Evolutionary conservation across 2,329 filamentous ascomycete genomes (phyloP).

Genomic region (Colletotrichum lindemuthianum): DNA sequence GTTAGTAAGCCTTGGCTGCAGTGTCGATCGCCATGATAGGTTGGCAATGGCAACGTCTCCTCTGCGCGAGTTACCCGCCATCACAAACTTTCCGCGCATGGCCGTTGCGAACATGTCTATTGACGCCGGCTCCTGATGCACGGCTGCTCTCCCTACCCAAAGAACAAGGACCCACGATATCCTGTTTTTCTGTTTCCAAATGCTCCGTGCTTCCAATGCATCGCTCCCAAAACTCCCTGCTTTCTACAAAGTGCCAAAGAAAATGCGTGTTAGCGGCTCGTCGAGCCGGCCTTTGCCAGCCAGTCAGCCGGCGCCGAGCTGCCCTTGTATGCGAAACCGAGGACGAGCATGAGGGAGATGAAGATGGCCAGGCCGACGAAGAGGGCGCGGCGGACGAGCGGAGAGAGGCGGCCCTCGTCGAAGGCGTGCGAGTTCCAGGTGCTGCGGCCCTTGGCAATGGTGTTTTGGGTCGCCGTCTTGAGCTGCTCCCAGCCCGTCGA

Average conservation of each 20-base stretch:
- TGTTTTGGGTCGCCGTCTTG: conserved; percentile 32
- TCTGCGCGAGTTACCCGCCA: too few species aligned
- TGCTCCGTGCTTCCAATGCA: conserved; percentile 13
- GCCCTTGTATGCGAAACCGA: conserved; percentile 36
- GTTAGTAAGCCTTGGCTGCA: conserved; percentile 32
- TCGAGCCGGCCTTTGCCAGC: conserved; percentile 11
- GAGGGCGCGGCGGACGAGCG: conserved; percentile 38
- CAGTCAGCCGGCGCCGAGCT: conserved; percentile 23
- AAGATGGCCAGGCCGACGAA: conserved; percentile 34
- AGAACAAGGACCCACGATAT: neutral
- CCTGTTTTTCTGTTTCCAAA: neutral
- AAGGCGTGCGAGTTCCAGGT: conserved; percentile 34
- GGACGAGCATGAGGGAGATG: conserved; percentile 37
- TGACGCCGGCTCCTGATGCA: too few species aligned
- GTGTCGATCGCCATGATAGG: conserved; percentile 14
- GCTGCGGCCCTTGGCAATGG: conserved; percentile 32
- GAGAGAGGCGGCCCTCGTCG: conserved; percentile 39
- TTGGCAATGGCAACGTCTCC: neutral
- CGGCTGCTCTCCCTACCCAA: neutral
- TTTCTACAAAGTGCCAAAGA: neutral
- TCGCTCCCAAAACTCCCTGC: conserved; percentile 15
- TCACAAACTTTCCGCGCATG: too few species aligned
- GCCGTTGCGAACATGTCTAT: too few species aligned
- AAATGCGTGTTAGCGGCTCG: conserved; percentile 2
- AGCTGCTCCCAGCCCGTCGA: conserved; percentile 52